Evolutionary conservation across 768 basidiomycete genomes (phyloP).

Genomic region (Vararia minispora): DNA sequence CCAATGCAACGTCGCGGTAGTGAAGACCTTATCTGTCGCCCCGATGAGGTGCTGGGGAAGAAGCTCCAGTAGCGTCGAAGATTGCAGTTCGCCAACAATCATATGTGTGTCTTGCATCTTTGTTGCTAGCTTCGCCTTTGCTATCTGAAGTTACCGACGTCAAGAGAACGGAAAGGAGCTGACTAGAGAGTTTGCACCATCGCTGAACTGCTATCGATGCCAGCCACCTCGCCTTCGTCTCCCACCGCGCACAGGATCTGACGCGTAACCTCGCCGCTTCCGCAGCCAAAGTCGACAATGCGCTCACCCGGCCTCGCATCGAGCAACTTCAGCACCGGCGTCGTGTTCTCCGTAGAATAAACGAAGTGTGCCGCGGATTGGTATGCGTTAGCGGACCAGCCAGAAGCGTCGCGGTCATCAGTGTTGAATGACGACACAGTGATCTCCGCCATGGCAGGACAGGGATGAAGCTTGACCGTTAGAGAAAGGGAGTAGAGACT

Average conservation of each 20-base stretch:
- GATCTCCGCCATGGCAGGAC: no score
- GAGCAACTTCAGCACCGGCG: constrained; percentile 48
- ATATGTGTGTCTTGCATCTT: constrained; percentile 4
- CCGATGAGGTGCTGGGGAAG: constrained; percentile 21
- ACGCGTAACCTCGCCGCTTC: constrained; percentile 67
- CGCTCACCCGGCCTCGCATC: constrained; percentile 53
- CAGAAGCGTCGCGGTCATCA: constrained; percentile 1
- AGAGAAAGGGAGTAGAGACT: no score
- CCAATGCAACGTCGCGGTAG: constrained; percentile 78
- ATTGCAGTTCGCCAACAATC: constrained; percentile 43
- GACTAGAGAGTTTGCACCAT: constrained; percentile 41
- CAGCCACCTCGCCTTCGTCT: constrained; percentile 43
- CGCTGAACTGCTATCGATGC: constrained; percentile 56
- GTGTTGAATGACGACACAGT: no score
- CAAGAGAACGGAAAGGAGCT: background rate
- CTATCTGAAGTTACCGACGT: constrained; percentile 32
- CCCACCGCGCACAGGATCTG: constrained; percentile 43
- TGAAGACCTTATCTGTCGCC: constrained; percentile 67
- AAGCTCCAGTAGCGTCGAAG: background rate
- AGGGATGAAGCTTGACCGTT: no score
- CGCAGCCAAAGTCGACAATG: constrained; percentile 74
- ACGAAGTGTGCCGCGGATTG: constrained; percentile 59
- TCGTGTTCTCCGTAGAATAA: constrained; percentile 44
- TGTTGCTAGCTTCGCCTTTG: constrained; percentile 27
- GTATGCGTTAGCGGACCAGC: constrained; percentile 52